Conservation (phyloP, 495 filamentous ascomycete species). For the Talaromyces proteolyticus region DNA sequence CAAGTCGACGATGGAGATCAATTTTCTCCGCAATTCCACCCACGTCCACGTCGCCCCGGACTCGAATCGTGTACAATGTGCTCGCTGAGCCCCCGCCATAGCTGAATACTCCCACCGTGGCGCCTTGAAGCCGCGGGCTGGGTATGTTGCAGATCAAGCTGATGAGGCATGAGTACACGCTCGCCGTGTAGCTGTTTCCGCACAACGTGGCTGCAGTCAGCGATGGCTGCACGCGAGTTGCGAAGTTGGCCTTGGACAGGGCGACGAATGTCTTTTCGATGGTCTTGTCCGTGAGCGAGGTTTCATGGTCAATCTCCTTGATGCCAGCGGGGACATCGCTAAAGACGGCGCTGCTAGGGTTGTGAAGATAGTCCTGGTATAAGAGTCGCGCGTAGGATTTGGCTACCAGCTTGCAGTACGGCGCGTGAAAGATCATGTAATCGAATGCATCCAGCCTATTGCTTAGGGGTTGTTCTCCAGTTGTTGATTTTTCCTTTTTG, state of each 20-base stretch:
- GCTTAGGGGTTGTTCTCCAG: conserved; percentile 41
- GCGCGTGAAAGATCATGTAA: conserved; percentile 9
- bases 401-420: conserved; percentile 7
- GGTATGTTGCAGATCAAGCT: conserved; percentile 58
- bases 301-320: conserved; percentile 63
- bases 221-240: conserved; percentile 63
- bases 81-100: conserved; percentile 81
- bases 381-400: conserved; percentile 5
- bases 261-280: conserved; percentile 82
- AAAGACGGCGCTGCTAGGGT: conserved; percentile 61
- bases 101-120: conserved; percentile 74
- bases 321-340: conserved; percentile 67
- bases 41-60: conserved; percentile 47
- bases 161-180: conserved; percentile 68
- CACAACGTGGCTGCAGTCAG: conserved; percentile 76
- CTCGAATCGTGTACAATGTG: conserved; percentile 70
- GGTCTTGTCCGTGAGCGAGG: conserved; percentile 71
- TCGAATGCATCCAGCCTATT: not conserved
- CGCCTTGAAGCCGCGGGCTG: conserved; percentile 57
- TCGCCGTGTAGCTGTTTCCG: conserved; percentile 88
- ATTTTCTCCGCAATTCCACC: conserved; percentile 59
- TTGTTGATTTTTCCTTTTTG: not conserved
- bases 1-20: conserved; percentile 62
- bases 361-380: conserved; percentile 16
- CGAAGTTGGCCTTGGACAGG: conserved; percentile 77